Base-by-base conservation (phyloP, 148 eudicot genomes). In the Linanthus parryae region DNA sequence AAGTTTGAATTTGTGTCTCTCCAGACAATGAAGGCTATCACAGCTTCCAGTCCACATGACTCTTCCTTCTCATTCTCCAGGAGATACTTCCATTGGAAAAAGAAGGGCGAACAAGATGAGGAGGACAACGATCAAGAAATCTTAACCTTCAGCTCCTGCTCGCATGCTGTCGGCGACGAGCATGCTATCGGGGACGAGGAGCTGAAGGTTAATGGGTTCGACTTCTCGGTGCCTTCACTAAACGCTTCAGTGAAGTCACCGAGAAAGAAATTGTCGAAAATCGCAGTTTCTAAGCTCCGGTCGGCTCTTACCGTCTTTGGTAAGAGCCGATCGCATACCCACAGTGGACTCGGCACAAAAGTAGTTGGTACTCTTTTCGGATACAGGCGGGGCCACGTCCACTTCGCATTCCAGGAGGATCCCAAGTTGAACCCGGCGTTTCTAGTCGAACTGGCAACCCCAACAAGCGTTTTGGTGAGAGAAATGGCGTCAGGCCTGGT, bases 1-100 rank as follows among this genome's bases (percentile, higher is more conserved):
- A 20, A 7, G 15, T 40, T 37, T 35, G 30, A 15, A n/a, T 66
- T 37, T 12, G 17, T 25, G 24, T 11, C 8, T 50, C 37, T 26
- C 58, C 52, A 50, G 15, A 43, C n/a, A 2, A 81, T 83, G 98
- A 92, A 66, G 70, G 65, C 94, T 47, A 84, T 87, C 75, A 81
- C 81, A 79, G 72, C 81, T 22, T 76, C 66, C 53, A 66, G 69
- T 44, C 76, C 79, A 12, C 81, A 79, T 1, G 85, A 79, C 38
- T 46, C 73, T 27, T 84, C 99, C 22, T 77, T 88, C 73, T 92
- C 99, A 4, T 82, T 84, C 74, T 92, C 99, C 6, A 77, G 80
- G 46, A 82, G 99, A 57, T 81, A 74, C 63, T 78, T 92, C 66
- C 64, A 77, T 61, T 82, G 68, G 73, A 82, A 39, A 10, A 88